Conservation (phyloP, 2,329 filamentous ascomycete genomes). For the Thielaviopsis punctulata region DNA sequence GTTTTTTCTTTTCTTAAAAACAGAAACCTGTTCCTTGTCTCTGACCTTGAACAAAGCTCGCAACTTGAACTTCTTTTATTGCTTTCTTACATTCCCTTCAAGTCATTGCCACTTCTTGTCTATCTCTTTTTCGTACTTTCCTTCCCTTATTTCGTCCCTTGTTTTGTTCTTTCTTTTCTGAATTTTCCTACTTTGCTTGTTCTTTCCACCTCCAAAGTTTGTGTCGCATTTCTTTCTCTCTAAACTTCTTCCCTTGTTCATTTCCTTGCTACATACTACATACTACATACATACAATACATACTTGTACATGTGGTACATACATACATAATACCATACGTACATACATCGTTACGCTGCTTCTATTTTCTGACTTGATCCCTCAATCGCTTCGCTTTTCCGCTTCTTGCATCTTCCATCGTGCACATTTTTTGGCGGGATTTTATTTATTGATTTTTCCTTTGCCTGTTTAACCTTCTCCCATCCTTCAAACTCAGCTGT, state of each 20-base stretch:
- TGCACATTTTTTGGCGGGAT: neutral
- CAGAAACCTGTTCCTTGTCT: too few relatives aligned
- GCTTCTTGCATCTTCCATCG: neutral
- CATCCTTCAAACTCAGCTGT: neutral
- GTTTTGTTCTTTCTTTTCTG: neutral
- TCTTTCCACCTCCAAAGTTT: neutral
- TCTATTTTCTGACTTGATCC: neutral
- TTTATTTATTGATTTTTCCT: slow-evolving; percentile 1
- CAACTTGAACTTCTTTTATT: too few relatives aligned
- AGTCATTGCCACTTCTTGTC: too few relatives aligned
- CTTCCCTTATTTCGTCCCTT: neutral
- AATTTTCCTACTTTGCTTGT: neutral
- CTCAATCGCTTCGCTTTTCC: neutral
- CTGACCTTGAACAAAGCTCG: too few relatives aligned
- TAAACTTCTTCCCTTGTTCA: too few relatives aligned
- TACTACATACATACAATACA: neutral
- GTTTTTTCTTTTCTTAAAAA: neutral
- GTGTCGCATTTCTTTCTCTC: neutral
- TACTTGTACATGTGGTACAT: neutral
- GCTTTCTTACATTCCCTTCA: too few relatives aligned
- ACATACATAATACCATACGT: neutral
- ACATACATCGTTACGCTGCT: neutral
- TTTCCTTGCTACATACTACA: too few relatives aligned
- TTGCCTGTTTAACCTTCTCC: neutral
- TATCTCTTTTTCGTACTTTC: neutral